Conservation (phyloP, 768 basidiomycete species). For the Kwoniella heveanensis region DNA sequence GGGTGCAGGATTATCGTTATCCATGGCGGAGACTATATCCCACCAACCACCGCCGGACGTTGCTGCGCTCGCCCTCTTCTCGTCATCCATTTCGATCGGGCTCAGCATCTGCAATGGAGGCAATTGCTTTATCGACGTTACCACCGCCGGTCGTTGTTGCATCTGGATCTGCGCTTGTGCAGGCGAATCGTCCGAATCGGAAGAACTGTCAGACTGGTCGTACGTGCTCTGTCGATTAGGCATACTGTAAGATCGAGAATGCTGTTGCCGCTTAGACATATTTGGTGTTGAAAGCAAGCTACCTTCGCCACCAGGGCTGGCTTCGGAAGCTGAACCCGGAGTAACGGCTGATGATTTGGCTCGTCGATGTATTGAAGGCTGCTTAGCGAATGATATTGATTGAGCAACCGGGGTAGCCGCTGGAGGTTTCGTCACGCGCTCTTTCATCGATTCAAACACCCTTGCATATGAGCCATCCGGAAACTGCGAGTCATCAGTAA, state of each 20-base stretch:
- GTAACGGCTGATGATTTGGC: slow-evolving; percentile 28
- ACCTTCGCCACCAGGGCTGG: not conserved
- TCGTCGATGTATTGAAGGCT: slow-evolving; percentile 35
- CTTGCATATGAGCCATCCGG: slow-evolving; percentile 47
- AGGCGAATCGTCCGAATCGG: slow-evolving; percentile 19
- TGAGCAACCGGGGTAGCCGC: slow-evolving; percentile 6
- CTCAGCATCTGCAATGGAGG: slow-evolving; percentile 20
- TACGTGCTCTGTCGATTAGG: slow-evolving; percentile 30
- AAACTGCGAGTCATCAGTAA: slow-evolving; percentile 31
- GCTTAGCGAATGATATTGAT: slow-evolving; percentile 16
- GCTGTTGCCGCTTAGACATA: slow-evolving; percentile 20
- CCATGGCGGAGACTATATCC: slow-evolving; percentile 50
- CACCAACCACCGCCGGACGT: slow-evolving; percentile 38
- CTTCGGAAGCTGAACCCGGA: slow-evolving; percentile 5
- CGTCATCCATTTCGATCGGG: slow-evolving; percentile 21
- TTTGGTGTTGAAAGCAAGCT: not conserved
- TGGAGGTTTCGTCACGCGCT: slow-evolving; percentile 21
- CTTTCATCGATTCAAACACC: slow-evolving; percentile 32
- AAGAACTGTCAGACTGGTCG: slow-evolving; percentile 22
- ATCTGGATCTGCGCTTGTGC: slow-evolving; percentile 10
- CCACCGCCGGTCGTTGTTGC: slow-evolving; percentile 2
- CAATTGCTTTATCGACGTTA: slow-evolving; percentile 12
- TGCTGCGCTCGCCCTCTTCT: slow-evolving; percentile 7
- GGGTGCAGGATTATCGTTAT: slow-evolving; percentile 30
- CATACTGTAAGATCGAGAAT: slow-evolving; percentile 40